Conservation (phyloP, 2,329 filamentous ascomycete genomes). For the Lachnellula suecica region DNA sequence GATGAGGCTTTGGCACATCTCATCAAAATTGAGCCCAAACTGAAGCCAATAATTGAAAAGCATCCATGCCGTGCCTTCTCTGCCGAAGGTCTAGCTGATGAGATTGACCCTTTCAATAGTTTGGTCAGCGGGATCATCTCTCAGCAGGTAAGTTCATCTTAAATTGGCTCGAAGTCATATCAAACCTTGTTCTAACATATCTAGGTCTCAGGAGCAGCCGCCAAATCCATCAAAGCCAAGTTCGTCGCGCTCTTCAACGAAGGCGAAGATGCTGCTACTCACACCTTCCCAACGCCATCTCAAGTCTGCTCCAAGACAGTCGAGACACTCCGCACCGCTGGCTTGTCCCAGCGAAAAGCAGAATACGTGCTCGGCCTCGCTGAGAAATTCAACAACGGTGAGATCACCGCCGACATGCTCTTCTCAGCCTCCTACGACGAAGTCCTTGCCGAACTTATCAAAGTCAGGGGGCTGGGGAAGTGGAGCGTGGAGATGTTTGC, state of each 20-base stretch:
- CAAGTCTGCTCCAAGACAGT: slow-evolving; percentile 66
- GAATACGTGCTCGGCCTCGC: slow-evolving; percentile 90
- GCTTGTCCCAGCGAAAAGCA: slow-evolving; percentile 90
- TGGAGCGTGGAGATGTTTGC: slow-evolving; percentile 99
- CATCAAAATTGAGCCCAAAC: slow-evolving; percentile 67
- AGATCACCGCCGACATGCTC: slow-evolving; percentile 74
- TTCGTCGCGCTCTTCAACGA: slow-evolving; percentile 72
- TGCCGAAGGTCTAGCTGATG: slow-evolving; percentile 76
- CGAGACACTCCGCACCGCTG: slow-evolving; percentile 73
- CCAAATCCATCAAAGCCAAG: slow-evolving; percentile 82
- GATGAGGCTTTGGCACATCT: slow-evolving; percentile 75
- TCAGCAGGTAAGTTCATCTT: slow-evolving; percentile 62
- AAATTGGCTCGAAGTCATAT: neutral
- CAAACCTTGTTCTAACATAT: neutral
- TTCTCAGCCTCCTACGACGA: slow-evolving; percentile 81
- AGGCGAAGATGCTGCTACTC: slow-evolving; percentile 28
- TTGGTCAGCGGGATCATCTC: slow-evolving; percentile 88
- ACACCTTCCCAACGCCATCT: slow-evolving; percentile 71
- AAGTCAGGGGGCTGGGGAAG: slow-evolving; percentile 80
- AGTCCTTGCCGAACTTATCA: slow-evolving; percentile 76
- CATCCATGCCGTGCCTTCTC: slow-evolving; percentile 80
- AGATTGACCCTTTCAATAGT: slow-evolving; percentile 83
- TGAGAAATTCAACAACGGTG: slow-evolving; percentile 73
- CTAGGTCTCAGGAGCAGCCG: slow-evolving; percentile 82
- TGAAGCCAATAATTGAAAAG: slow-evolving; percentile 70